Percentiles rank a stretch among this genome's conserved stretches.
phyloP scores from a whole-genome alignment of 169 alveolate species.

The Plasmodium knowlesi region DNA sequence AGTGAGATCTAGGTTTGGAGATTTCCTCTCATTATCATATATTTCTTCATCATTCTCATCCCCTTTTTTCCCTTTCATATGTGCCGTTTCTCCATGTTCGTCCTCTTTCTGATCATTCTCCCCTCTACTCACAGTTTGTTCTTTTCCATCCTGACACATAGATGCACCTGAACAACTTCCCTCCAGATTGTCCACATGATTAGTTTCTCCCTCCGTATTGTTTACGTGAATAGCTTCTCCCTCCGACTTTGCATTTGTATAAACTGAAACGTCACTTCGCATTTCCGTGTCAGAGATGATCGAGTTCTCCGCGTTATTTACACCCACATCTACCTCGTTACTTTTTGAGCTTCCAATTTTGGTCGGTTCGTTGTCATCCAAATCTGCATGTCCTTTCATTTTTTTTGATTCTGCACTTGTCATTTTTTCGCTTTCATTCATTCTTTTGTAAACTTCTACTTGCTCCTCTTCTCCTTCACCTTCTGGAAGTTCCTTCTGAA shows the following conservation, averaged over 20 bases:
- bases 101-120: background rate
- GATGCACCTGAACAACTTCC: background rate
- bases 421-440: background rate
- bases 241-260: background rate
- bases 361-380: background rate
- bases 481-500: background rate
- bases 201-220: background rate
- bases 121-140: background rate
- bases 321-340: slow-evolving; percentile 7
- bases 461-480: background rate
- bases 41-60: background rate
- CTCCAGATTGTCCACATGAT: background rate
- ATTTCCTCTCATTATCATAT: background rate
- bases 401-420: background rate
- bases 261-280: background rate
- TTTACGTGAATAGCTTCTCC: background rate
- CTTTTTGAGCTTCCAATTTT: background rate
- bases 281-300: background rate
- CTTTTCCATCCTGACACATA: background rate
- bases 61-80: background rate
- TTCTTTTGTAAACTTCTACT: background rate
- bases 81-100: background rate
- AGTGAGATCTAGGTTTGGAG: background rate
- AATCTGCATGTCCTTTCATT: background rate
- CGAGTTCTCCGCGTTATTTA: background rate